Base-by-base conservation (phyloP, 148 eudicot species). In the Linanthus parryae region DNA sequence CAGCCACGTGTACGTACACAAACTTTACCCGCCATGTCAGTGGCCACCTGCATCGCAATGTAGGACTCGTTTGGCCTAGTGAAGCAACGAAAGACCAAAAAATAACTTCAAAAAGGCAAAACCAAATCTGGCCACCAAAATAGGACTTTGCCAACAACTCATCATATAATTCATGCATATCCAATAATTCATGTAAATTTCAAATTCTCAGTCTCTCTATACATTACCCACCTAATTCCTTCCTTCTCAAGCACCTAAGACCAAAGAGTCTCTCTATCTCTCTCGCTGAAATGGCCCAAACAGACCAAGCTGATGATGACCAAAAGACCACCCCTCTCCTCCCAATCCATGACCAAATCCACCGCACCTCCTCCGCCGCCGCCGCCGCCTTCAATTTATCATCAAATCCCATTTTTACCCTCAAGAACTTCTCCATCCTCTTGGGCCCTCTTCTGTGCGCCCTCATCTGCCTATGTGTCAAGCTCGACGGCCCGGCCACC, bases 401-500 rank as follows among this genome's bases (percentile, higher is more conserved):
- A 1, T 27, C 84, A 28, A 45, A 9, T 31, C 80, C 91, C 63
- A 46, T 86, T 20, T 53, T 81, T 66, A 83, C 82, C 8, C 68
- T 69, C 5, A 86, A 81, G 5, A 78, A 71, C 19, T 67, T 65
- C 37, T 91, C 57, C 63, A 61, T 85, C 3, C 43, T 91, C 0
- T 59, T 86, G 26, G 97, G 97, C 0, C 97, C 97, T 0, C 39
- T 86, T 14, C 43, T 83, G 16, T 78, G 95, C 59, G 33, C 61
- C 56, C 34, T 76, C 0, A 53, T 86, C 10, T 76, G 82, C 51
- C 56, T 77, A 3, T 72, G 37, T 17, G 82, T 86, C 2, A 68
- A 72, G n/a, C 24, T 86, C 0, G 81, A 66, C 18, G 81, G 70
- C 39, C 50, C 62, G 45, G 57, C 20, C 17, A 36, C 78, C 12